Evolutionary conservation across 495 filamentous ascomycete species (phyloP), one percentile per base, ranked within the genome.

Genomic region (Terfezia claveryi): DNA sequence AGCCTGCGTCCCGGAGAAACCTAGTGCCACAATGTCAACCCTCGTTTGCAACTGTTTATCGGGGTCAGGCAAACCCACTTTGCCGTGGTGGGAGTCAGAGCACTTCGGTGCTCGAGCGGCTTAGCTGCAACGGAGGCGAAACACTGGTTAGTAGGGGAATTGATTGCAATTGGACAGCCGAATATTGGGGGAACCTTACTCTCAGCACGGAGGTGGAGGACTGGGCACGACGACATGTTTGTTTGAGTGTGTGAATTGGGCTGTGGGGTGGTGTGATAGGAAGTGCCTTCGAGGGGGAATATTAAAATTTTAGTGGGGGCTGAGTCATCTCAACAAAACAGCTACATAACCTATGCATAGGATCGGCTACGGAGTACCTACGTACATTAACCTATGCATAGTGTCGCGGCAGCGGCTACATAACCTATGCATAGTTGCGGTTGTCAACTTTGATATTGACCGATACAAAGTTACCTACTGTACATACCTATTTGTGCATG

Each of bases 1-100:
- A 96, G 57, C 84, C 91, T 27, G 85, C 82, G 64, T 85, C 76
- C 50, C 93, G 72, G 54, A 96, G 77, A 52, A 78, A 76, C 69
- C 85, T 84, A 55, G 82, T 71, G 17, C 12, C 17, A 20, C 4
- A 14, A 20, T 46, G 41, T 46, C 41, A 46, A 20, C 4, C 3
- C 14, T 4, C 12, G 17, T 14, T 14, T 46, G 14, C 17, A 20
- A 20, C 4, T 14, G 41, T 9, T 2, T 2, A 46, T 5, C 41
- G 41, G 4, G 41, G 41, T 5, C 12, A 11, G 23, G 23, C 12
- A 20, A 20, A 51, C 50, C 23, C 11, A 32, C 50, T 51, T 51
- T 32, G 50, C 50, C 5, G 50, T 51, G 2, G n/a, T 51, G 23
- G 72, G 71, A 10, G 73, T 75, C 49, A 73, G 69, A 37, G 75